A percentile compares a stretch with the other conserved stretches of the same genome.
phyloP scores from a whole-genome alignment of 805 yeast species.

The Myxozyma neotropica region DNA sequence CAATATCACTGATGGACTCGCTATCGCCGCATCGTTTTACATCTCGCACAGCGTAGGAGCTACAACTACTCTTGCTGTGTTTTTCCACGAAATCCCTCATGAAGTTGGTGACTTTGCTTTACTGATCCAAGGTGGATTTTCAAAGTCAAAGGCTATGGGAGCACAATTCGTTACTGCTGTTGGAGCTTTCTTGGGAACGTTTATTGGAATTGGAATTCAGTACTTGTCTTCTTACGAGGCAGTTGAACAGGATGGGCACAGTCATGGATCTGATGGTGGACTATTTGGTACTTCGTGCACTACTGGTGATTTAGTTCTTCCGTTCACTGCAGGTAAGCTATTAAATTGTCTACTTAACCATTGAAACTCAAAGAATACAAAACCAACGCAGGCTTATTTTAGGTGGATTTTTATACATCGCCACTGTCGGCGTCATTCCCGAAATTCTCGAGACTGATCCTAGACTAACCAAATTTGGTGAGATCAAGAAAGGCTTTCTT shows the following conservation, averaged over 20 bases:
- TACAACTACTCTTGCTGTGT: conserved; percentile 68
- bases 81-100: conserved; percentile 80
- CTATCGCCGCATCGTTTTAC: conserved; percentile 71
- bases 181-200: conserved; percentile 68
- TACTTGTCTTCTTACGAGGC: conserved; percentile 27
- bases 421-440: conserved; percentile 74
- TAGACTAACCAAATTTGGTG: conserved; percentile 44
- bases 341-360: background rate
- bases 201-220: conserved; percentile 59
- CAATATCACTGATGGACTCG: conserved; percentile 76
- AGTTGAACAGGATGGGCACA: conserved; percentile 25
- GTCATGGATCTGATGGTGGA: conserved; percentile 40
- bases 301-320: conserved; percentile 57
- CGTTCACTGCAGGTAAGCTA: conserved; percentile 66
- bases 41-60: conserved; percentile 62
- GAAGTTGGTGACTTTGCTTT: conserved; percentile 80
- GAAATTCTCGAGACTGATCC: conserved; percentile 56
- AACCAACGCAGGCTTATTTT: background rate
- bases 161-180: conserved; percentile 67
- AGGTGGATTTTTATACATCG: conserved; percentile 66
- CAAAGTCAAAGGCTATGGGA: conserved; percentile 65
- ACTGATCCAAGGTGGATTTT: conserved; percentile 66
- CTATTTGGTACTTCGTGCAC: conserved; percentile 56
- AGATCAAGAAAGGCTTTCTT: conserved; percentile 45
- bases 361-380: background rate